These are phyloP conservation scores for Huntiella savannae DNA, from an alignment of 2,329 filamentous ascomycete genomes.

Conservation along the genomic window DNA sequence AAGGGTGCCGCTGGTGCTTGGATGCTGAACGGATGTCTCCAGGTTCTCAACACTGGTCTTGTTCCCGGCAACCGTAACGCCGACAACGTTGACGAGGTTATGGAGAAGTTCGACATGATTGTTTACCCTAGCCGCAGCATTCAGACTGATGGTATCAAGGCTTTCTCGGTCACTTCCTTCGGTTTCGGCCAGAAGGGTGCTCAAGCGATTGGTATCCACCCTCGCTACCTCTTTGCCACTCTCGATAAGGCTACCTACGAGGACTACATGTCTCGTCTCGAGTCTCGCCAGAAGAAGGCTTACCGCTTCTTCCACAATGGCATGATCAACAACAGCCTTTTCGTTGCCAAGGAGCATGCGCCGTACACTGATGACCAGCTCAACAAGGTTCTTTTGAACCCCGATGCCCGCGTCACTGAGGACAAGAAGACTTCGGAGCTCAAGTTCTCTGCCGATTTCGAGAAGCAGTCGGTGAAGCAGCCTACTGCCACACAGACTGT, in stretches of 20 bases:
- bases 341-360: conserved; percentile 81
- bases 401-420: conserved; percentile 62
- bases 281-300: conserved; percentile 89
- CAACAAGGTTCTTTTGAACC: conserved; percentile 79
- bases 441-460: conserved; percentile 50
- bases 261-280: conserved; percentile 72
- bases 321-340: conserved; percentile 92
- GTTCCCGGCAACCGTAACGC: conserved; percentile 96
- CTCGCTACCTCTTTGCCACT: conserved; percentile 87
- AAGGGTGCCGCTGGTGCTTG: conserved; percentile 98
- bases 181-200: conserved; percentile 98
- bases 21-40: conserved; percentile 98
- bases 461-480: conserved; percentile 42
- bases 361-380: conserved; percentile 83
- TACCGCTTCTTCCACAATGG: conserved; percentile 98
- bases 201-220: conserved; percentile 90
- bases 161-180: conserved; percentile 96
- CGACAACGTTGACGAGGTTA: conserved; percentile 86
- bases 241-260: conserved; percentile 71
- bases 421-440: conserved; percentile 78
- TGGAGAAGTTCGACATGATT: conserved; percentile 97
- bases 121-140: conserved; percentile 90
- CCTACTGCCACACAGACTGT: conserved; percentile 30
- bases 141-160: conserved; percentile 95
- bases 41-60: conserved; percentile 82